Conservation (phyloP, 208 protist species). For the Acanthamoeba lenticulata region DNA sequence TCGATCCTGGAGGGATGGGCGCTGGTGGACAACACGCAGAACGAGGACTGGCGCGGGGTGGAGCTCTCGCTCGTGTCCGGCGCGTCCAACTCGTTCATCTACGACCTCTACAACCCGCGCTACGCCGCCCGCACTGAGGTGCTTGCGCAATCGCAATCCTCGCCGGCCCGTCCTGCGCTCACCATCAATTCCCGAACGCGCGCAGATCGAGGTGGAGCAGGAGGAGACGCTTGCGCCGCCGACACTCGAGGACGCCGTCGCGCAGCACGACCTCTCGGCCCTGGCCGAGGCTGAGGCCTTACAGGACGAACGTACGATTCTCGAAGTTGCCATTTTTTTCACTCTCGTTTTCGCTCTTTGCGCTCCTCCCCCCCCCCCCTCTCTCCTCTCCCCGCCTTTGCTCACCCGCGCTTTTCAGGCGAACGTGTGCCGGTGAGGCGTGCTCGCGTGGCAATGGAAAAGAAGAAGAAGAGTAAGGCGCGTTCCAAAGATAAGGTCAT, state of each 20-base stretch:
- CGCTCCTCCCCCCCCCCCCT: no score
- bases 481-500: no score
- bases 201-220: conserved; percentile 1
- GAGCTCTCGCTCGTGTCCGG: conserved; percentile 6
- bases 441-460: no score
- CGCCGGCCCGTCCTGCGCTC: no score
- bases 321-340: no score
- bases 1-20: not conserved
- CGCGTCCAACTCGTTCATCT: conserved; percentile 34
- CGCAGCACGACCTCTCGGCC: not conserved
- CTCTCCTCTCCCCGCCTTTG: no score
- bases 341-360: no score
- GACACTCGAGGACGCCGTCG: not conserved
- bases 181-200: no score
- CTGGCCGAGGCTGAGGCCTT: not conserved
- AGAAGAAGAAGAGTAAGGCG: no score
- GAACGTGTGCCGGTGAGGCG: no score
- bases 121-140: conserved; percentile 2
- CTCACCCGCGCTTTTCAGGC: no score
- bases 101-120: conserved; percentile 23
- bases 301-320: not conserved
- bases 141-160: no score
- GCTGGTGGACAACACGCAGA: conserved; percentile 13
- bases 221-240: conserved; percentile 7
- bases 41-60: not conserved